phyloP scores from a whole-genome alignment of 805 yeast species.

The Yueomyces sinensis region DNA sequence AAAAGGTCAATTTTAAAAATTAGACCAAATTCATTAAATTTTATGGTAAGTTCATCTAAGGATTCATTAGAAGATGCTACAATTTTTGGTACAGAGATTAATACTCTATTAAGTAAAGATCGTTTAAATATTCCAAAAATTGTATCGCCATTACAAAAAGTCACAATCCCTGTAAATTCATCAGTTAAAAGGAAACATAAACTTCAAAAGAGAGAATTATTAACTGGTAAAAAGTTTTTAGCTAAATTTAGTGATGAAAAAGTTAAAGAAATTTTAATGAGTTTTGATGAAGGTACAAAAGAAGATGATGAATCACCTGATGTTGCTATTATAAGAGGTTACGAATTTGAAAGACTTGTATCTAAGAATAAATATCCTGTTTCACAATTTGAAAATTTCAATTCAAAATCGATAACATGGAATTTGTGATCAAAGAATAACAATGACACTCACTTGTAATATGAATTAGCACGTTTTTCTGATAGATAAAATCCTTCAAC shows the following conservation, averaged over 20 bases:
- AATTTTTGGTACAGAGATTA: constrained; percentile 22
- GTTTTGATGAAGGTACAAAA: constrained; percentile 1
- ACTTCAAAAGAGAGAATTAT: constrained; percentile 6
- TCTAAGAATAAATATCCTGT: too few species aligned
- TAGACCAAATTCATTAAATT: constrained; percentile 10
- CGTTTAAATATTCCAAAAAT: constrained; percentile 13
- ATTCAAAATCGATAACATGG: too few species aligned
- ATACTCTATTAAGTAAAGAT: constrained; percentile 10
- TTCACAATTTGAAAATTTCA: too few species aligned
- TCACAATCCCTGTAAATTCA: constrained; percentile 21
- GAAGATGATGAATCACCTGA: constrained; percentile 6
- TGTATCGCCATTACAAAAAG: constrained; percentile 13
- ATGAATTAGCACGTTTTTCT: too few species aligned
- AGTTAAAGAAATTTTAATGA: too few species aligned
- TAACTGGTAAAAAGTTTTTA: constrained; percentile 1
- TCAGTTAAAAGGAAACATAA: constrained; percentile 15
- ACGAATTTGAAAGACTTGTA: too few species aligned
- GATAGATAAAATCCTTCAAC: too few species aligned
- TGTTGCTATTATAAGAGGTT: constrained; percentile 21
- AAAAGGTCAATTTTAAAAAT: constrained; percentile 12
- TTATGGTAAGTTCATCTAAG: constrained; percentile 18
- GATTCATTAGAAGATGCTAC: constrained; percentile 22
- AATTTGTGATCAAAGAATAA: too few species aligned
- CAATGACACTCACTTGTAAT: too few species aligned
- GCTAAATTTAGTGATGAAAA: constrained; percentile 1